Base-by-base conservation (phyloP, 2,329 filamentous ascomycete species). In the Stagonosporopsis tanaceti region DNA sequence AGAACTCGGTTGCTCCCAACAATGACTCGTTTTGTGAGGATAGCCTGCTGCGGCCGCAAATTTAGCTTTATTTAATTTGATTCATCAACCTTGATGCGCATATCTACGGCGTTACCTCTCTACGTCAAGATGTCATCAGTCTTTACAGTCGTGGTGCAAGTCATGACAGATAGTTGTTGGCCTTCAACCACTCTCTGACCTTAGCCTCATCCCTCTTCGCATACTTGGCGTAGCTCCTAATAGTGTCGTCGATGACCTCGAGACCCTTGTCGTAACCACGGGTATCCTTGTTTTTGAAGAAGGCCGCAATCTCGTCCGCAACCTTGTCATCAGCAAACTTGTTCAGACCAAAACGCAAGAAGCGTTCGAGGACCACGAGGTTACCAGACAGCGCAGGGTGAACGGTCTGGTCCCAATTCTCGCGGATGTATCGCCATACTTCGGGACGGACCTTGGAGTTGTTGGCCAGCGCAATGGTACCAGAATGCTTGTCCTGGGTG, bases 281-380 rank as follows among this genome's bases (percentile, higher is more conserved):
- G 17, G 90, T 94, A 71, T 98, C 91, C 82, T 94, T 96, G 69
- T 85, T 85, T 67, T 85, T 83, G 82, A 98, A 99, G 83, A 99
- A 99, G 2, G 79, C 76, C 47, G 88, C 83, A 68, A 99, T 95
- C 51, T 97, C 92, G 63, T 87, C 82, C 61, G 92, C 85, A 15
- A 87, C 83, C 61, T 85, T 84, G 14, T 82, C 79, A 67, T 92
- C 88, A 3, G 91, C 86, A 74, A 96, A 98, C 72, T 91, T 90
- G 69, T 86, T 87, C 65, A 99, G 80, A 41, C 88, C 88, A 65
- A 90, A 82, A 66, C 91, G 88, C 67, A 99, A 80, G 78, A 96
- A 97, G 45, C 94, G 88, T 78, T 99, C 94, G 15, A 97, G 82
- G 3, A 97, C 87, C 28, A 97, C 89, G 62, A 92, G 90, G 79